Evolutionary conservation across 768 basidiomycete species (phyloP), one percentile per base, ranked within the genome.

Genomic region (Hericium rajendrae): DNA sequence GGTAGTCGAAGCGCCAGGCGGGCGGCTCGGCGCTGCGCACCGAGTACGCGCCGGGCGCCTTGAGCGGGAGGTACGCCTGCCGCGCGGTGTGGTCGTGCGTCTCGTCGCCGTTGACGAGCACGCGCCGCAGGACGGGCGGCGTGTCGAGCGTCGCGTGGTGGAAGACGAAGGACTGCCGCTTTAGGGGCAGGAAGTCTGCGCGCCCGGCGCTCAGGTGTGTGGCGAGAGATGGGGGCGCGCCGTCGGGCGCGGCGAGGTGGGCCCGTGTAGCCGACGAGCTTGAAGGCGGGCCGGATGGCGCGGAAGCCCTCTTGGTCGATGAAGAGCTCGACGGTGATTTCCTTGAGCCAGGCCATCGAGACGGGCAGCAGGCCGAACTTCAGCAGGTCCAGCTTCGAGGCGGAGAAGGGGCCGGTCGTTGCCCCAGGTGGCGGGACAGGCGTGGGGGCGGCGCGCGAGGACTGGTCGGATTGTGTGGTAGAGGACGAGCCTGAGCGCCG

Each of bases 301-400:
- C 89, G 80, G 64, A 89, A 90, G 3, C 88, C 85, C 71, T 92
- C 91, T 67, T 93, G 91, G 65, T 92, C 91, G 24, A 93, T 84
- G 68, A 83, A 78, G 38, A 92, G 71, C 57, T 86, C 81, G 32
- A 91, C 68, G 41, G 70, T 70, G 28, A 75, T 72, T 41, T 74
- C 73, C 60, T 76, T 74, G 11, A 88, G 74, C 83, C 85, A 86
- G 3, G 69, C 64, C 2, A 82, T 67, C 41, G 74, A 68, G 26
- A 66, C 59, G 0, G 76, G 77, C 26, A 75, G 71, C 38, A 60
- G 32, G 39, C 56, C 57, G 41, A 59, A 61, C 24, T 56, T 57
- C 10, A 18, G 37, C 28, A 48, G 4, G 26, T 54, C 51, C 13
- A 54, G 5, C 28, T 18, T 24, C 18, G 9, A 46, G 43, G 43